These are phyloP conservation scores for Pinus albicaulis DNA, from an alignment of 75 land plant species.

Conservation along the genomic window DNA sequence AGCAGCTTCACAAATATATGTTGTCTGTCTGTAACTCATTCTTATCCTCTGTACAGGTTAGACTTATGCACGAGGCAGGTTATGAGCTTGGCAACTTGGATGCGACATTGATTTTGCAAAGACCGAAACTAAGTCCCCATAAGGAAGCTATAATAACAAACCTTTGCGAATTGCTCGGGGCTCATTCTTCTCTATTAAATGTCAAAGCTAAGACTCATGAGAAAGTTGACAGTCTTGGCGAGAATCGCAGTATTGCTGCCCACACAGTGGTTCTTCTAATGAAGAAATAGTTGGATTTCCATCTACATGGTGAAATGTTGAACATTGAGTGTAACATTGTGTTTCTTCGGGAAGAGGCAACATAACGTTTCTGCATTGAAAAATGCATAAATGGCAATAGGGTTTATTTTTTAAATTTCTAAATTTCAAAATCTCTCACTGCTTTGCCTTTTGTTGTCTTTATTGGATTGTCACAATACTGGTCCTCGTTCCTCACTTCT, in stretches of 20 bases:
- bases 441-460: not conserved
- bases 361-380: not conserved
- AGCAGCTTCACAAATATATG: not conserved
- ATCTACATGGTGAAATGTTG: not conserved
- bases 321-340: not conserved
- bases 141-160: constrained; percentile 83
- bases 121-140: constrained; percentile 96
- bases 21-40: not conserved
- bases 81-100: constrained; percentile 92
- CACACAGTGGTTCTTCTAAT: constrained; percentile 95
- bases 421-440: not conserved
- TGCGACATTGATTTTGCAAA: constrained; percentile 93
- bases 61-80: constrained; percentile 93
- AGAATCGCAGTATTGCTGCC: constrained; percentile 92
- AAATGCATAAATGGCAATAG: not conserved
- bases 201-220: constrained; percentile 97
- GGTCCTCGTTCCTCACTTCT: not conserved
- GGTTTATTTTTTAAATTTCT: too few relatives aligned
- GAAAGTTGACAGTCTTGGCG: constrained; percentile 96
- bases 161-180: constrained; percentile 76
- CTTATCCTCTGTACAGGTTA: constrained; percentile 57
- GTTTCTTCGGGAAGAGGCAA: constrained; percentile 2
- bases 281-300: constrained; percentile 42
- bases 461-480: not conserved
- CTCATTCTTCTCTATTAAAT: constrained; percentile 74